Conservation (phyloP, 306 rosid genomes). For the Cicer cuneatum region DNA sequence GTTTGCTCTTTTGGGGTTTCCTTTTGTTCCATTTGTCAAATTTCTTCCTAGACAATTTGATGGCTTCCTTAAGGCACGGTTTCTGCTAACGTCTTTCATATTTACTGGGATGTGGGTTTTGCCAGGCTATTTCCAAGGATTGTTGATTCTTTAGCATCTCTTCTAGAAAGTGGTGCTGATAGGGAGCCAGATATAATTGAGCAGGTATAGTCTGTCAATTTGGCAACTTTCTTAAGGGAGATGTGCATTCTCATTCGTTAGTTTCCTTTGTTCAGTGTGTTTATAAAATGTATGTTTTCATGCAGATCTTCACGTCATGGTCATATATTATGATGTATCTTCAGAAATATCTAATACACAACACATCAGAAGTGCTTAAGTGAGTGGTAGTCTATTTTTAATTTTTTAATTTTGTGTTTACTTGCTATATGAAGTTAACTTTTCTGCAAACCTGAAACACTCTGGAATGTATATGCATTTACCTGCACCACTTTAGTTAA, state of each 20-base stretch:
- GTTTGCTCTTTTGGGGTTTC: neutral
- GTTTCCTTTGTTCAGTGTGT: constrained; percentile 25
- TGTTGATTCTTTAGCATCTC: constrained; percentile 71
- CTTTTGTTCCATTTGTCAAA: constrained; percentile 29
- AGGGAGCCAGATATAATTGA: constrained; percentile 88
- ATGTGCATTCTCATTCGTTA: constrained; percentile 15
- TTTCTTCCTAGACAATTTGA: constrained; percentile 28
- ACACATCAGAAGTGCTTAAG: constrained; percentile 68
- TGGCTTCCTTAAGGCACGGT: constrained; percentile 12
- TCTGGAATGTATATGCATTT: constrained; percentile 17
- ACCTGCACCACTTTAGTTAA: constrained; percentile 27
- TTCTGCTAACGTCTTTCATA: constrained; percentile 34
- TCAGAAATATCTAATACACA: constrained; percentile 72
- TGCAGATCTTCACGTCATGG: constrained; percentile 90
- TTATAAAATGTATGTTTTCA: constrained; percentile 14
- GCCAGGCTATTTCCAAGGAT: constrained; percentile 69
- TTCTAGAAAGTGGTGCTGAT: constrained; percentile 80
- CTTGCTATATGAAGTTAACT: constrained; percentile 30
- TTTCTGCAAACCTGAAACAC: constrained; percentile 17
- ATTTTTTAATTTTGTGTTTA: constrained; percentile 1
- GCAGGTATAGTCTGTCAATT: constrained; percentile 62
- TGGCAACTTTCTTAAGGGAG: constrained; percentile 16
- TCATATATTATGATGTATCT: constrained; percentile 79
- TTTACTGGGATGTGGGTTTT: constrained; percentile 40
- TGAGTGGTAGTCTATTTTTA: constrained; percentile 54